These are phyloP conservation scores for Quercus mongolica DNA, from an alignment of 306 rosid species.

Conservation along the genomic window DNA sequence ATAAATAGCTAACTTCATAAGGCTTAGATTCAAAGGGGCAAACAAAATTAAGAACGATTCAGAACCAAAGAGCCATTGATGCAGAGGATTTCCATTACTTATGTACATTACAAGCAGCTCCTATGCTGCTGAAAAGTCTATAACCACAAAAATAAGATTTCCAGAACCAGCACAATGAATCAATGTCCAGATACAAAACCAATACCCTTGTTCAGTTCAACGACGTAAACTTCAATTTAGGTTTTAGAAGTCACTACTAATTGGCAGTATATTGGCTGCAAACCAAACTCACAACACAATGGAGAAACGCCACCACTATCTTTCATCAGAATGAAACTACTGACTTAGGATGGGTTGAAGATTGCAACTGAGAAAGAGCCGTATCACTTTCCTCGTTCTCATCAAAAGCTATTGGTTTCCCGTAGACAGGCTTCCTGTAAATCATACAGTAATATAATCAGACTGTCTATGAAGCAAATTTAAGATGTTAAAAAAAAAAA, in stretches of 20 bases:
- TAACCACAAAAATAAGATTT: slow-evolving; percentile 10
- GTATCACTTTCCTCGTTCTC: slow-evolving; percentile 72
- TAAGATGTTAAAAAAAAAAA: neutral
- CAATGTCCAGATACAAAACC: slow-evolving; percentile 22
- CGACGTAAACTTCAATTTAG: slow-evolving; percentile 14
- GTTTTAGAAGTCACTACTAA: slow-evolving; percentile 1
- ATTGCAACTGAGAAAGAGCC: slow-evolving; percentile 46
- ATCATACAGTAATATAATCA: neutral
- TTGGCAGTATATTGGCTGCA: slow-evolving; percentile 8
- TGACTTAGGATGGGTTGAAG: slow-evolving; percentile 53
- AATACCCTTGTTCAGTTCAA: slow-evolving; percentile 18
- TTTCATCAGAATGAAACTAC: slow-evolving; percentile 51
- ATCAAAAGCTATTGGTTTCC: slow-evolving; percentile 55
- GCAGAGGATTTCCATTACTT: neutral
- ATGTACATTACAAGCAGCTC: slow-evolving; percentile 32
- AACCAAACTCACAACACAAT: slow-evolving; percentile 12
- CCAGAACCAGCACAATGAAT: slow-evolving; percentile 13
- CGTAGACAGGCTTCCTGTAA: slow-evolving; percentile 60
- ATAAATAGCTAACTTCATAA: neutral
- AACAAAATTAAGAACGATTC: neutral
- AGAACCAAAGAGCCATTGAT: neutral
- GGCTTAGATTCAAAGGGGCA: neutral
- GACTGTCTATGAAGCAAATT: neutral
- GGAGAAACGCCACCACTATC: slow-evolving; percentile 1
- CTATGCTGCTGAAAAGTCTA: slow-evolving; percentile 5